Evolutionary conservation across 2,329 filamentous ascomycete genomes (phyloP).

Genomic region (Colletotrichum lentis): DNA sequence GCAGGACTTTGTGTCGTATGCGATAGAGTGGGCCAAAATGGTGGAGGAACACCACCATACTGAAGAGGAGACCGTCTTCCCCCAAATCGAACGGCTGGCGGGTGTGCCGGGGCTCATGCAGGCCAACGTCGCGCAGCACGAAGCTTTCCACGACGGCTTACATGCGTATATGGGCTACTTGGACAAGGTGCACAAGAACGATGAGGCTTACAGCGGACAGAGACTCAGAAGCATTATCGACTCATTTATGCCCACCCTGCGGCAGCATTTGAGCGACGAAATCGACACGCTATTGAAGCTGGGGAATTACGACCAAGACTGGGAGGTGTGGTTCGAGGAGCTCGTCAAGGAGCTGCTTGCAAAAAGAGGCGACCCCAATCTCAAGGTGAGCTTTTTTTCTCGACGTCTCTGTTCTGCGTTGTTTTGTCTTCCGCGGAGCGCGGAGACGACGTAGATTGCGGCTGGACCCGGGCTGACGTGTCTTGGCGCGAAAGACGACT

Average conservation of each 20-base stretch:
- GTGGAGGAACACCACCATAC: slow-evolving; percentile 46
- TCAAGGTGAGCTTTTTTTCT: slow-evolving; percentile 37
- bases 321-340: slow-evolving; percentile 45
- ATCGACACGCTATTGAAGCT: slow-evolving; percentile 49
- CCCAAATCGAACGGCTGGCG: slow-evolving; percentile 44
- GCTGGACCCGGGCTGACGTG: neutral
- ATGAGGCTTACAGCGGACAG: slow-evolving; percentile 45
- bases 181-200: slow-evolving; percentile 41
- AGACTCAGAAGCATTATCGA: slow-evolving; percentile 47
- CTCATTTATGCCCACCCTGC: slow-evolving; percentile 47
- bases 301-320: slow-evolving; percentile 47
- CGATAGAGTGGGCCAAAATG: slow-evolving; percentile 40
- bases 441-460: neutral
- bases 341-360: slow-evolving; percentile 36
- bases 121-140: slow-evolving; percentile 48
- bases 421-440: neutral
- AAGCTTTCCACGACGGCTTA: slow-evolving; percentile 47
- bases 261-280: slow-evolving; percentile 51
- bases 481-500: slow-evolving; percentile 14
- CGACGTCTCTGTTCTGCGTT: neutral
- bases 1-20: slow-evolving; percentile 44
- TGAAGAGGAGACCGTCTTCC: slow-evolving; percentile 48
- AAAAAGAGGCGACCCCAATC: slow-evolving; percentile 33
- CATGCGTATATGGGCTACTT: slow-evolving; percentile 47
- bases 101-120: slow-evolving; percentile 45